phyloP scores from a whole-genome alignment of 2,329 filamentous ascomycete genomes.

The Claviceps arundinis region DNA sequence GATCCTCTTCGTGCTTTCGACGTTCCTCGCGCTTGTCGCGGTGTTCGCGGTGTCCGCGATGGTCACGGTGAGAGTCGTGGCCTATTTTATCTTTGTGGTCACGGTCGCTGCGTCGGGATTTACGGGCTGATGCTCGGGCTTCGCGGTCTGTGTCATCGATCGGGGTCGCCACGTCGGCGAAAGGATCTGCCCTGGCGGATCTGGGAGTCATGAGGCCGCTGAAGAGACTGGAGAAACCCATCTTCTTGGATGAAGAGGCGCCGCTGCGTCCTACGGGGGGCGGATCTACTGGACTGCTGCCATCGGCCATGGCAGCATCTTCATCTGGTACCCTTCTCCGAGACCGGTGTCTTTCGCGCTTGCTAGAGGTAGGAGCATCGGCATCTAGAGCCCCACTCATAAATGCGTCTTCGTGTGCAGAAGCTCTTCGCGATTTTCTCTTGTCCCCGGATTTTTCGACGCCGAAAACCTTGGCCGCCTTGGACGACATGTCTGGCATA shows the following conservation, averaged over 20 bases:
- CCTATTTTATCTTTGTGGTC: conserved; percentile 23
- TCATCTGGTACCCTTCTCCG: conserved; percentile 22
- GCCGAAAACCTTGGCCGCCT: conserved; percentile 68
- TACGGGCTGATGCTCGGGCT: conserved; percentile 49
- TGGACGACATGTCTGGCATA: conserved; percentile 50
- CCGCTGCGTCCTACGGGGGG: conserved; percentile 19
- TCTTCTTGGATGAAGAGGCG: conserved; percentile 32
- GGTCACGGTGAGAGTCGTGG: conserved; percentile 44
- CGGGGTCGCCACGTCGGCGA: conserved; percentile 33
- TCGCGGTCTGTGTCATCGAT: conserved; percentile 45
- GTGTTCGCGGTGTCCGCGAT: conserved; percentile 40
- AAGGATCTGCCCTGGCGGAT: conserved; percentile 31
- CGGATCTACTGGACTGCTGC: conserved; percentile 18
- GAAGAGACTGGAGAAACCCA: conserved; percentile 47
- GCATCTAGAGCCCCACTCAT: conserved; percentile 30
- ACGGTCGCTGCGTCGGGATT: conserved; percentile 40
- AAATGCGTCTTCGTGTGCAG: conserved; percentile 36
- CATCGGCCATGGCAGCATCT: conserved; percentile 25
- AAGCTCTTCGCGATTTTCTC: conserved; percentile 32
- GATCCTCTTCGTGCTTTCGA: conserved; percentile 42
- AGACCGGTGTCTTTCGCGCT: conserved; percentile 20
- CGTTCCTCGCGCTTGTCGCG: conserved; percentile 37
- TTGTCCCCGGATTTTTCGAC: conserved; percentile 28
- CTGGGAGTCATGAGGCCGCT: conserved; percentile 41
- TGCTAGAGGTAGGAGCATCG: conserved; percentile 18